Evolutionary conservation across 768 basidiomycete genomes (phyloP).

Genomic region (Hericium alpestre): DNA sequence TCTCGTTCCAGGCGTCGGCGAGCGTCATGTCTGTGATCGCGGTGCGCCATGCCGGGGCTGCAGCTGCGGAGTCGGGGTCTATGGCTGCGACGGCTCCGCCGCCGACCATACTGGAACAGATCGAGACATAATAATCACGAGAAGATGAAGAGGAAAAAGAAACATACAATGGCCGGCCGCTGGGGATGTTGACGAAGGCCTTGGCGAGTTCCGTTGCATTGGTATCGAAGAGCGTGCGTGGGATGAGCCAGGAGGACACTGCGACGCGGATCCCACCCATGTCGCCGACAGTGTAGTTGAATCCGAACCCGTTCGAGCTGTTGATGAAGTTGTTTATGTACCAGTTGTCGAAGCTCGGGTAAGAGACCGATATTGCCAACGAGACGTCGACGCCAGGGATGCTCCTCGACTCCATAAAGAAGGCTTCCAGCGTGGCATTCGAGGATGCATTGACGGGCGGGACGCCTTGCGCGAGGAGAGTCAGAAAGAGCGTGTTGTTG

Average conservation of each 20-base stretch:
- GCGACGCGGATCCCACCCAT: background rate
- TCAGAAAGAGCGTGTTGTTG: background rate
- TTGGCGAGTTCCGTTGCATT: background rate
- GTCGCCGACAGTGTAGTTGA: background rate
- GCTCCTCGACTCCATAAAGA: conserved; percentile 3
- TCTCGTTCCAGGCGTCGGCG: background rate
- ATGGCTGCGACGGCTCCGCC: conserved; percentile 33
- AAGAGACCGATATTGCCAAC: background rate
- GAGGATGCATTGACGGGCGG: background rate
- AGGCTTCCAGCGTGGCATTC: background rate
- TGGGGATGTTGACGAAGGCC: background rate
- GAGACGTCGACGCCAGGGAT: background rate
- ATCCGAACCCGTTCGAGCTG: background rate
- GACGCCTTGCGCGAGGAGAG: background rate
- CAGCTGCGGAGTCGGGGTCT: conserved; percentile 28
- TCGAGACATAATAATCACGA: background rate
- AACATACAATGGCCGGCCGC: background rate
- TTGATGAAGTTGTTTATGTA: background rate
- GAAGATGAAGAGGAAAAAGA: background rate
- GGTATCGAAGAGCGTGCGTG: background rate
- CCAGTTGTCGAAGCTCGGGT: background rate
- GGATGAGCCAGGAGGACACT: background rate
- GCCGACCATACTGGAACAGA: conserved; percentile 24
- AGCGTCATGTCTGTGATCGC: background rate
- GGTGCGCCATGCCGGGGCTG: conserved; percentile 39